Base-by-base conservation (phyloP, 305 asterid genomes). In the Fraxinus floribunda region DNA sequence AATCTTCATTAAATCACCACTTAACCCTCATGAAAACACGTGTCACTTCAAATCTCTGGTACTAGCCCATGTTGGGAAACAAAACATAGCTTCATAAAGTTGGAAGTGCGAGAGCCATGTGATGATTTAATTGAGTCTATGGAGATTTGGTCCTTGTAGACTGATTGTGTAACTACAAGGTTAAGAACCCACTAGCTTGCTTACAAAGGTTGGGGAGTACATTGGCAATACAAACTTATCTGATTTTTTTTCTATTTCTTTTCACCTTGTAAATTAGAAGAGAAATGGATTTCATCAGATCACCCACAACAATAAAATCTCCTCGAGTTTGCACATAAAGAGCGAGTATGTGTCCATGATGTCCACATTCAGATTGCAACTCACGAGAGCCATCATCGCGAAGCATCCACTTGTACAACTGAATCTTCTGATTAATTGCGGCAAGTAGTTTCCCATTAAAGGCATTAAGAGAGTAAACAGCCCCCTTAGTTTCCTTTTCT, bases 281-380 rank as follows among this genome's bases (percentile, higher is more conserved):
- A 75, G 98, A 96, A 57, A 94, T 94, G 76, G 99, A 96, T 90
- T 96, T 94, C 99, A 94, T 96, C 87, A 96, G 87, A 89, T 96
- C 98, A 75, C 98, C 99, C 2, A 96, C 98, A 64, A 96, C 97
- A 87, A 96, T 93, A 87, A 96, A 94, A 89, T 96, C 99, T 77
- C 99, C 99, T 82, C 98, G 88, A 20, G 99, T 96, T 89, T 96
- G 99, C 38, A 94, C 98, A 85, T 91, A 96, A 44, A 94, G 98
- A 30, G 99, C 99, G 36, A 96, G 96, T 84, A 94, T 96, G 91
- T 96, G 99, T 15, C 99, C 98, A 78, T 96, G 98, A 83, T 96
- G 99, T 80, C 99, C 99, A 62, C 98, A 92, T 90, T 96, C 99
- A 24, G 97, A 92, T 86, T 96, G 99, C 92, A 96, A 83, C 88